phyloP scores from a whole-genome alignment of 257 asterid species.

The Capsicum pubescens region DNA sequence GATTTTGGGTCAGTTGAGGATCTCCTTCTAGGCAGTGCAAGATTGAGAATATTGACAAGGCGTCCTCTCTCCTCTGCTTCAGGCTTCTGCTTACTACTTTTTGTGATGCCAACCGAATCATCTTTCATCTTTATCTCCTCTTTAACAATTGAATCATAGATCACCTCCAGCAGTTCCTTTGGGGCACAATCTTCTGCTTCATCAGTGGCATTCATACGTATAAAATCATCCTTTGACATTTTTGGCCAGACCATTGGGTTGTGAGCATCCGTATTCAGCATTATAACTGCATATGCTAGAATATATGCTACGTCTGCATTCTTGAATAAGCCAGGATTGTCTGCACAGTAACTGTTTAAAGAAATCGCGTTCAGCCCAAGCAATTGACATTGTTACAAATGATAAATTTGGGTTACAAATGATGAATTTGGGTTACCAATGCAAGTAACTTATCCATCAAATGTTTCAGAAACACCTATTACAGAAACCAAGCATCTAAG shows the following conservation, averaged over 20 bases:
- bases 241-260: conserved; percentile 98
- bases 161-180: conserved; percentile 88
- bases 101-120: conserved; percentile 65
- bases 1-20: conserved; percentile 70
- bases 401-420: background rate
- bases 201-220: conserved; percentile 74
- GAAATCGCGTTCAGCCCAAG: conserved; percentile 36
- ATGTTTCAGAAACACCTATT: conserved; percentile 9
- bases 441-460: conserved; percentile 11
- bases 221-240: conserved; percentile 96
- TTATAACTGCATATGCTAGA: conserved; percentile 98
- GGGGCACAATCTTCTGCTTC: conserved; percentile 97
- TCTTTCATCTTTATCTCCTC: conserved; percentile 98
- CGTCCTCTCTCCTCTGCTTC: conserved; percentile 80
- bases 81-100: conserved; percentile 74
- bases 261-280: conserved; percentile 99
- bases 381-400: conserved; percentile 26
- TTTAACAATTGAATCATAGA: conserved; percentile 90
- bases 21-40: conserved; percentile 87
- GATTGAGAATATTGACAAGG: conserved; percentile 88
- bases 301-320: conserved; percentile 98
- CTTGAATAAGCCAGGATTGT: conserved; percentile 93
- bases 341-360: conserved; percentile 87
- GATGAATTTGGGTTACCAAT: conserved; percentile 1
- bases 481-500: conserved; percentile 21